phyloP scores from a whole-genome alignment of 306 rosid genomes.

The Styphnolobium japonicum region DNA sequence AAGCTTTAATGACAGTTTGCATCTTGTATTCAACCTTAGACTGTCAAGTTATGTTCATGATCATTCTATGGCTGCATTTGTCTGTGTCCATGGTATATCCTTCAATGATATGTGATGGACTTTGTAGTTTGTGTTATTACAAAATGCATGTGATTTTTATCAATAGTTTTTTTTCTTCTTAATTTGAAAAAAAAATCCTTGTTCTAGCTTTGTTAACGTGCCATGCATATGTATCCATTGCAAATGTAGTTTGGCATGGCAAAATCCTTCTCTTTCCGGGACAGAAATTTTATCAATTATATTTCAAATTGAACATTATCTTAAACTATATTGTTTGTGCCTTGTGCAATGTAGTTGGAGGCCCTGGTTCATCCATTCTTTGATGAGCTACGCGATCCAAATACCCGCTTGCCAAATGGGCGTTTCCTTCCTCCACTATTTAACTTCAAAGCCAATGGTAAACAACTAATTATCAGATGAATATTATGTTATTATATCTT shows the following conservation, averaged over 20 bases:
- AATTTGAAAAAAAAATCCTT: neutral
- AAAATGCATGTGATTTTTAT: neutral
- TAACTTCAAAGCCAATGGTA: slow-evolving; percentile 89
- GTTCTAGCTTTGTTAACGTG: neutral
- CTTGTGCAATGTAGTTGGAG: slow-evolving; percentile 90
- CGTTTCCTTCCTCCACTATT: slow-evolving; percentile 86
- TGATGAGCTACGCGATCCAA: slow-evolving; percentile 84
- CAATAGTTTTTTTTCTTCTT: neutral
- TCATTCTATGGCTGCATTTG: neutral
- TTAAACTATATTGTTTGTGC: no score
- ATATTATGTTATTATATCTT: neutral
- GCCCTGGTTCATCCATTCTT: slow-evolving; percentile 86
- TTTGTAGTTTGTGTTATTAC: neutral
- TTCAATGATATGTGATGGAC: neutral
- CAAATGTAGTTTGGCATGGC: neutral
- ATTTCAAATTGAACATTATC: neutral
- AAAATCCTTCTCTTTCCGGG: neutral
- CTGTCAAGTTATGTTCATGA: neutral
- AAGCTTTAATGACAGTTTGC: neutral
- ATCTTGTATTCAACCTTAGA: neutral
- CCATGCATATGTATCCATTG: neutral
- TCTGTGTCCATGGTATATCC: neutral
- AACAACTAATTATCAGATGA: slow-evolving; percentile 3
- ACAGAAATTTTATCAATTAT: neutral
- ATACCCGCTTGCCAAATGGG: slow-evolving; percentile 80